phyloP scores from a whole-genome alignment of 805 yeast genomes.

The Suhomyces canberraensis region DNA sequence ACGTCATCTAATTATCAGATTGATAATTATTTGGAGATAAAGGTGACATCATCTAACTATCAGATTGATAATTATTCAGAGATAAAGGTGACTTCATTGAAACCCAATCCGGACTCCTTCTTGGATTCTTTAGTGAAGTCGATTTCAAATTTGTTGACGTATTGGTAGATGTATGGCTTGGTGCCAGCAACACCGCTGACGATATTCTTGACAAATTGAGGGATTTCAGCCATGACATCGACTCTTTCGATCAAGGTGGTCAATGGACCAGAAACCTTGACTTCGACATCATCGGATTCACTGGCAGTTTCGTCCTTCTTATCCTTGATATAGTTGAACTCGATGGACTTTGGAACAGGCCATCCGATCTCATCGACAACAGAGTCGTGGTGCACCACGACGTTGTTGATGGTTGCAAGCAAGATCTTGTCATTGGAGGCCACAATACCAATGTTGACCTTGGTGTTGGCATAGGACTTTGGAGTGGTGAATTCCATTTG shows the following conservation, averaged over 20 bases:
- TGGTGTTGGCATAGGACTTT: slow-evolving; percentile 76
- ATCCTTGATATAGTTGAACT: slow-evolving; percentile 52
- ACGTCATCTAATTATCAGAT: too few species aligned
- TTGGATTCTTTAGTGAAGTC: slow-evolving; percentile 37
- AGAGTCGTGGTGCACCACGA: slow-evolving; percentile 50
- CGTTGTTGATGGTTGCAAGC: slow-evolving; percentile 62
- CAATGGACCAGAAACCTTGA: slow-evolving; percentile 59
- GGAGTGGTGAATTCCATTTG: slow-evolving; percentile 97
- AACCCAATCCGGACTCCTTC: slow-evolving; percentile 62
- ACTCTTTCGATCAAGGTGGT: slow-evolving; percentile 75
- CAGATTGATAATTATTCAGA: slow-evolving; percentile 40
- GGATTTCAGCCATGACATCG: slow-evolving; percentile 97
- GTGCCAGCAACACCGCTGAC: slow-evolving; percentile 95
- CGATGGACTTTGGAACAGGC: slow-evolving; percentile 75
- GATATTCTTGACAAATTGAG: slow-evolving; percentile 87
- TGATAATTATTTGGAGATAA: too few species aligned
- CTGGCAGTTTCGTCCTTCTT: slow-evolving; percentile 43
- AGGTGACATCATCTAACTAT: too few species aligned
- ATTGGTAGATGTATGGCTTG: slow-evolving; percentile 95
- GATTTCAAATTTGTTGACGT: slow-evolving; percentile 60
- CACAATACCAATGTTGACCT: slow-evolving; percentile 76
- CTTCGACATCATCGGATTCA: slow-evolving; percentile 42
- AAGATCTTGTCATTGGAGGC: slow-evolving; percentile 62
- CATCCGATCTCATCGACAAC: slow-evolving; percentile 81
- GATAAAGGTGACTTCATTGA: slow-evolving; percentile 81